Percentiles rank a stretch among this genome's conserved stretches.
Conservation (phyloP, 352 stramenopile genomes). For the Blastocystis sp. region DNA sequence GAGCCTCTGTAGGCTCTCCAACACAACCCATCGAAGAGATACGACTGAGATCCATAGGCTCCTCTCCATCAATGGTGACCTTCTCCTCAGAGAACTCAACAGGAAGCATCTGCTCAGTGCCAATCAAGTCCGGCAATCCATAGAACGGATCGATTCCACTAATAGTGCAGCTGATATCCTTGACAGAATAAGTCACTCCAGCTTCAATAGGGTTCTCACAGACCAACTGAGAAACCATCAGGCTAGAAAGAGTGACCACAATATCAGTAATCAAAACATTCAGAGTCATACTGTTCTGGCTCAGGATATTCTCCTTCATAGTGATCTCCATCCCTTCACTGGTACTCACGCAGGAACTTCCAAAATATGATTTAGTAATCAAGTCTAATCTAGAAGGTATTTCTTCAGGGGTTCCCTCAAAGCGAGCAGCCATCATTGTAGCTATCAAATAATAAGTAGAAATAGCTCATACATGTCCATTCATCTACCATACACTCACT, state of each 20-base stretch:
- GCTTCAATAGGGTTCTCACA: not conserved
- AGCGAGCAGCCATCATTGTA: not conserved
- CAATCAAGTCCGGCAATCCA: not conserved
- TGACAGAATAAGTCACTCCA: constrained; percentile 5
- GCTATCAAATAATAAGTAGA: not conserved
- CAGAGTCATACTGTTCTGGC: not conserved
- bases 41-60: not conserved
- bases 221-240: not conserved
- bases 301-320: not conserved
- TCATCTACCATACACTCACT: not conserved
- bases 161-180: not conserved
- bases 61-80: not conserved
- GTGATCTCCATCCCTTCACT: not conserved
- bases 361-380: not conserved
- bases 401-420: not conserved
- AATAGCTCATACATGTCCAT: not conserved
- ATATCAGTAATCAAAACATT: not conserved
- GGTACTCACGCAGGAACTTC: not conserved
- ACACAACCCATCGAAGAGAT: not conserved
- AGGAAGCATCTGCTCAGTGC: not conserved
- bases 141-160: not conserved
- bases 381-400: not conserved
- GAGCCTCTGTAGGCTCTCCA: not conserved
- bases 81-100: not conserved
- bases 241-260: not conserved